Percentiles rank a stretch among this genome's conserved stretches.
phyloP scores from a whole-genome alignment of 2,329 filamentous ascomycete genomes.

The Parastagonospora avenae region DNA sequence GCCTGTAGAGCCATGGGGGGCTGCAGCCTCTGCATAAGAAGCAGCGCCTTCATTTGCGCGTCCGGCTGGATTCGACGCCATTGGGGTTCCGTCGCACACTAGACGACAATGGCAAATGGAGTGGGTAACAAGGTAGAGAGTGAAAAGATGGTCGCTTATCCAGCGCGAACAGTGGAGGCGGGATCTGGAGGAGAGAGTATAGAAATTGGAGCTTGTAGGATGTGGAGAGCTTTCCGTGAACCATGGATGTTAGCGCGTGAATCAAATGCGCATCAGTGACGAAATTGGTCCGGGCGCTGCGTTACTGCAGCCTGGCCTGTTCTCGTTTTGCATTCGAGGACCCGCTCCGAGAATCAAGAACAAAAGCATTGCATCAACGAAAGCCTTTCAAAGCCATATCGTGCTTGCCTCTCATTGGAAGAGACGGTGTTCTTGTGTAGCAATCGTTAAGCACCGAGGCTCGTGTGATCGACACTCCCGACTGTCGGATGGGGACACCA shows the following conservation, averaged over 20 bases:
- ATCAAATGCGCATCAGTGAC: slow-evolving; percentile 3
- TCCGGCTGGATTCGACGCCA: slow-evolving; percentile 22
- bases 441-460: too few relatives aligned
- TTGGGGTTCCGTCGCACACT: slow-evolving; percentile 8
- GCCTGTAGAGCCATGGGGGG: slow-evolving; percentile 10
- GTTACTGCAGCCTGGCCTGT: neutral
- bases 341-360: neutral
- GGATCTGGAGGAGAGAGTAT: neutral
- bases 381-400: neutral
- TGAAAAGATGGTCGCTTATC: neutral
- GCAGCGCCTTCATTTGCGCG: slow-evolving; percentile 14
- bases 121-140: neutral
- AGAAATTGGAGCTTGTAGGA: neutral
- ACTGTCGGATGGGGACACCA: neutral
- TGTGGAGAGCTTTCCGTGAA: neutral
- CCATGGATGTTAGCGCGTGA: neutral
- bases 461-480: neutral
- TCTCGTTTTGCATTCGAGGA: neutral
- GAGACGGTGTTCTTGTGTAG: too few relatives aligned
- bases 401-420: too few relatives aligned
- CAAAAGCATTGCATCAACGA: neutral
- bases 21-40: slow-evolving; percentile 21
- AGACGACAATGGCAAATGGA: slow-evolving; percentile 6
- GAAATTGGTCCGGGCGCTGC: slow-evolving; percentile 3
- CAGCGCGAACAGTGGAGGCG: neutral